Evolutionary conservation across 176 grass and related monocot species (phyloP).

Genomic region (Raddia guianensis): DNA sequence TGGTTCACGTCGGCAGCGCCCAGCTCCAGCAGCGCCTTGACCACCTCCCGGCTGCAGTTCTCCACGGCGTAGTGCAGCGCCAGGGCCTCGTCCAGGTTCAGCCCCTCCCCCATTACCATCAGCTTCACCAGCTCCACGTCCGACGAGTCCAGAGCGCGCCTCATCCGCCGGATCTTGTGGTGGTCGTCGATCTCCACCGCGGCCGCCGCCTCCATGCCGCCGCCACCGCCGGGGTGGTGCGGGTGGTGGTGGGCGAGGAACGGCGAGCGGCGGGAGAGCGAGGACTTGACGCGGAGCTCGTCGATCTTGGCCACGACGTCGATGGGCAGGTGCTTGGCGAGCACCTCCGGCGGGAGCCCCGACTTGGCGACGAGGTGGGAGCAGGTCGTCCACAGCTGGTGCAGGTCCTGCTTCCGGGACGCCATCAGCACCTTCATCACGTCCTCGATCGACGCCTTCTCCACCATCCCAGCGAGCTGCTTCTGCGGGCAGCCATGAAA

Average conservation of each 20-base stretch:
- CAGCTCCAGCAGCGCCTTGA: conserved; percentile 94
- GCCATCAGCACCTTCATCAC: conserved; percentile 98
- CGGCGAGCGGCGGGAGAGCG: conserved; percentile 71
- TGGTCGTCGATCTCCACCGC: conserved; percentile 66
- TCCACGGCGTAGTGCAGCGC: conserved; percentile 97
- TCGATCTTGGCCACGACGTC: conserved; percentile 95
- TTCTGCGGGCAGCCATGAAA: conserved; percentile 61
- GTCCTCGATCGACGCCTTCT: conserved; percentile 99
- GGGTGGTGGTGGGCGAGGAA: conserved; percentile 69
- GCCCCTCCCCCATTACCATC: conserved; percentile 99
- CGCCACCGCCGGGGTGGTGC: conserved; percentile 40
- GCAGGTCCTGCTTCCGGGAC: conserved; percentile 92
- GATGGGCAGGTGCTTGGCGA: conserved; percentile 90
- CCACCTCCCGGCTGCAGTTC: conserved; percentile 98
- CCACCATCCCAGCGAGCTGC: conserved; percentile 88
- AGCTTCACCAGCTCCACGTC: conserved; percentile 99
- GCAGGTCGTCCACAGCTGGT: conserved; percentile 95
- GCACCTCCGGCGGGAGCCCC: conserved; percentile 85
- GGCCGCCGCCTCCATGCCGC: conserved; percentile 26
- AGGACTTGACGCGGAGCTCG: conserved; percentile 87
- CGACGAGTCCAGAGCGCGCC: conserved; percentile 91
- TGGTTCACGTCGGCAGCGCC: conserved; percentile 96
- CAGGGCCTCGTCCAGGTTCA: conserved; percentile 95
- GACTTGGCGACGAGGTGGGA: conserved; percentile 97
- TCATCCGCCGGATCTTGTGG: conserved; percentile 99